These are phyloP conservation scores for Neoboletus brunneissimus DNA, from an alignment of 768 basidiomycete species.

Conservation along the genomic window DNA sequence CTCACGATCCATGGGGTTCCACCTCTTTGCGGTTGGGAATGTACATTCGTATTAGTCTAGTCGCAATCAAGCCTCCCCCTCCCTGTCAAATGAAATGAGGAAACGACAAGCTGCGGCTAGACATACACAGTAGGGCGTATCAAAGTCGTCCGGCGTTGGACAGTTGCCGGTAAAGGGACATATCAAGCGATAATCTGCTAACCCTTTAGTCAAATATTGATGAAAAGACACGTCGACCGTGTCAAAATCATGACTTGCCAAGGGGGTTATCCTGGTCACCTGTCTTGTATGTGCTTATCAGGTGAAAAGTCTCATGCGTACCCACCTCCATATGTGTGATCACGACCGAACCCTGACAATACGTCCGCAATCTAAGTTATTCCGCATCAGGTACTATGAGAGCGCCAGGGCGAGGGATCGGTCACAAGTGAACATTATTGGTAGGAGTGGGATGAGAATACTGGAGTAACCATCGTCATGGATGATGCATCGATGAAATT, in stretches of 20 bases:
- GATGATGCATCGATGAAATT: neutral
- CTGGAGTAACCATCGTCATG: neutral
- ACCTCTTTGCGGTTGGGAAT: neutral
- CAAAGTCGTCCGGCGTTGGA: neutral
- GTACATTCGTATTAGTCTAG: neutral
- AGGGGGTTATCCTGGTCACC: conserved; percentile 25
- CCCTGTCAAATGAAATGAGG: neutral
- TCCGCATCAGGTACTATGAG: conserved; percentile 15
- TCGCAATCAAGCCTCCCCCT: neutral
- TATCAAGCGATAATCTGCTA: conserved; percentile 6
- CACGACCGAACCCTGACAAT: conserved; percentile 18
- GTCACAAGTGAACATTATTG: conserved; percentile 10
- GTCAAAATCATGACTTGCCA: conserved; percentile 14
- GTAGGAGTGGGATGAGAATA: conserved; percentile 2
- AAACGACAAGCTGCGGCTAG: neutral
- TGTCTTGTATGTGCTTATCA: conserved; percentile 23
- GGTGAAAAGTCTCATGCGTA: conserved; percentile 8
- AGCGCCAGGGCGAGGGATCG: neutral
- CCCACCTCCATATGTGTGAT: conserved; percentile 13
- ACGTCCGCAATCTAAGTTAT: conserved; percentile 7
- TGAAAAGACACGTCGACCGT: neutral
- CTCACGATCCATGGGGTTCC: neutral
- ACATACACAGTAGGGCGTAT: neutral
- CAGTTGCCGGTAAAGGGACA: conserved; percentile 7
- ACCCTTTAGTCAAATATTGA: conserved; percentile 4